Evolutionary conservation across 2,329 filamentous ascomycete species (phyloP).

Genomic region (Mollisiaceae sp.): DNA sequence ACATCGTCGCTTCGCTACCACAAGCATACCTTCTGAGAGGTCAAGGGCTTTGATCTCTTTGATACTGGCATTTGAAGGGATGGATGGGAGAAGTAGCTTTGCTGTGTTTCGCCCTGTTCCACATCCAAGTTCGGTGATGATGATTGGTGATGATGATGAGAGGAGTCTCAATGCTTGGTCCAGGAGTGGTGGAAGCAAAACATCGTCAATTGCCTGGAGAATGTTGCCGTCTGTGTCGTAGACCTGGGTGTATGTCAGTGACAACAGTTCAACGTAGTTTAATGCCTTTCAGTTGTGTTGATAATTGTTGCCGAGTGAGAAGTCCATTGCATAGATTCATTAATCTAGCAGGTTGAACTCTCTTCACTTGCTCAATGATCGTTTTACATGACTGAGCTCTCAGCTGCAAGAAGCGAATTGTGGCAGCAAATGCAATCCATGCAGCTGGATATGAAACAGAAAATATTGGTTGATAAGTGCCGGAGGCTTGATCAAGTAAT

Average conservation of each 20-base stretch:
- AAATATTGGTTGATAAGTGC: slow-evolving; percentile 1
- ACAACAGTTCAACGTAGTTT: not conserved
- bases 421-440: not conserved
- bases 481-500: slow-evolving; percentile 1
- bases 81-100: slow-evolving; percentile 48
- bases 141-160: slow-evolving; percentile 45
- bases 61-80: slow-evolving; percentile 12
- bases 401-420: not conserved
- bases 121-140: slow-evolving; percentile 63
- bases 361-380: too few relatives aligned
- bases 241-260: slow-evolving; percentile 43
- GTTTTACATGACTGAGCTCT: not conserved
- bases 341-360: too few relatives aligned
- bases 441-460: too few relatives aligned
- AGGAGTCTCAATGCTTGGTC: slow-evolving; percentile 51
- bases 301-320: not conserved
- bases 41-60: slow-evolving; percentile 51
- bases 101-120: slow-evolving; percentile 68
- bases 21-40: slow-evolving; percentile 61
- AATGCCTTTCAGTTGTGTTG: not conserved
- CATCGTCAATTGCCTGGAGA: slow-evolving; percentile 66
- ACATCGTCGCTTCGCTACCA: slow-evolving; percentile 49
- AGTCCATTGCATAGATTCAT: not conserved
- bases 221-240: slow-evolving; percentile 73
- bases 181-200: slow-evolving; percentile 57